These are phyloP conservation scores for Cornus florida DNA, from an alignment of 148 eudicot genomes.

Conservation along the genomic window DNA sequence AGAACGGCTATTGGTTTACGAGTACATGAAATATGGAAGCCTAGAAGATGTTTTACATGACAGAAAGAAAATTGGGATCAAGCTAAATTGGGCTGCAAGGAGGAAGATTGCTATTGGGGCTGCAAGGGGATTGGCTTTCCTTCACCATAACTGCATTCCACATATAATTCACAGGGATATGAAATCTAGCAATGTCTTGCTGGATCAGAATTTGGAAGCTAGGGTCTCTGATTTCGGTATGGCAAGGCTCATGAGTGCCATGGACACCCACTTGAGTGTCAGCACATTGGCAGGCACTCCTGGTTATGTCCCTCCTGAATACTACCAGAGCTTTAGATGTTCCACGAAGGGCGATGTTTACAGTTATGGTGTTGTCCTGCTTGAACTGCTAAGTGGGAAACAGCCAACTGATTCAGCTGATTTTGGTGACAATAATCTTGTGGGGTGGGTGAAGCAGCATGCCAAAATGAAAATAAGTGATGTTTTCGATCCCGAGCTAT, in stretches of 20 bases:
- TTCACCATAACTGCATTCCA: constrained; percentile 85
- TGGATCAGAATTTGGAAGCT: constrained; percentile 79
- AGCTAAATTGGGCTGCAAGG: constrained; percentile 69
- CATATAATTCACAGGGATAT: constrained; percentile 90
- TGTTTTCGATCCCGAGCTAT: constrained; percentile 64
- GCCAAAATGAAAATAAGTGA: constrained; percentile 54
- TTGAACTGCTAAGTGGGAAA: constrained; percentile 78
- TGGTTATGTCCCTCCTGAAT: constrained; percentile 89
- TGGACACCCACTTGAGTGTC: constrained; percentile 92
- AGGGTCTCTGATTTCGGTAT: constrained; percentile 92
- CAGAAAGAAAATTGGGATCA: constrained; percentile 56
- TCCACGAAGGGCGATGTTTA: constrained; percentile 89
- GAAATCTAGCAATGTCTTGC: constrained; percentile 86
- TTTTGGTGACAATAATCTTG: constrained; percentile 88
- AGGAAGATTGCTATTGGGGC: constrained; percentile 85
- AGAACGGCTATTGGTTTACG: constrained; percentile 83
- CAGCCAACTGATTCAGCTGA: constrained; percentile 81
- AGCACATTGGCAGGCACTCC: constrained; percentile 92
- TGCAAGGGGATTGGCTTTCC: constrained; percentile 82
- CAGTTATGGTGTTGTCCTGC: constrained; percentile 83
- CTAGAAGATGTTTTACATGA: constrained; percentile 81
- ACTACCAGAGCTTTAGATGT: constrained; percentile 71
- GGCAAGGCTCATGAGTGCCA: constrained; percentile 86
- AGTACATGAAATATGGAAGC: constrained; percentile 90
- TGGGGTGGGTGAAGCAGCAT: constrained; percentile 88